Base-by-base conservation (phyloP, 371 early-diverging fungal species). In the Mucor irregularis region DNA sequence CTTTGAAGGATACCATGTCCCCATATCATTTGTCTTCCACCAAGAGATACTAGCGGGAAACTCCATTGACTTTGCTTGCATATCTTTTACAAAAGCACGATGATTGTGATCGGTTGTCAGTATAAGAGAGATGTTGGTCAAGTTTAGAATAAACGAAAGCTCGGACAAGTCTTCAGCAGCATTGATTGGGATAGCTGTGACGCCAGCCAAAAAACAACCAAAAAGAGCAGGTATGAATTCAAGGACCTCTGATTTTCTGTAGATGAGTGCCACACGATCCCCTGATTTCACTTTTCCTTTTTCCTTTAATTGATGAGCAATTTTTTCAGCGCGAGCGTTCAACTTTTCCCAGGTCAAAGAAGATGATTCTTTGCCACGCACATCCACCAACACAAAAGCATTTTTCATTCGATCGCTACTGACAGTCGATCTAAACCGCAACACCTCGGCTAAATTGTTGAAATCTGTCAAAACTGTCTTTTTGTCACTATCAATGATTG, bases 141-240 rank as follows among this genome's bases (percentile, higher is more conserved):
- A 71, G 29, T 83, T 84, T 37, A 93, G 67, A 22, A 93, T 88
- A 50, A 85, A 87, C 13, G 81, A 73, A 22, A 93, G 71, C 58
- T 94, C 95, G 3, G 87, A 80, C 47, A 91, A 66, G 43, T 90
- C 90, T 51, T 93, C 93, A 9, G 84, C 86, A 2, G 90, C 82
- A 45, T 88, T 87, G 60, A 90, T 82, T 2, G 95, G 95, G 11
- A 94, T 92, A 2, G 93, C 93, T 5, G 87, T 86, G 68, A 90
- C 74, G 9, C 93, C 93, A 2, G 88, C 88, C 49, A 86, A 78
- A 61, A 93, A 87, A 63, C 93, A 91, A 16, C 86, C 93, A 53
- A 86, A 83, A 31, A 93, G 53, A 8, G 90, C 89, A 3, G 85
- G 86, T 24, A 92, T 64, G 57, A 86, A 93, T 19, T 94, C 94